Conservation (phyloP, 176 grass and related monocot genomes). For the Calamus simplicifolius region DNA sequence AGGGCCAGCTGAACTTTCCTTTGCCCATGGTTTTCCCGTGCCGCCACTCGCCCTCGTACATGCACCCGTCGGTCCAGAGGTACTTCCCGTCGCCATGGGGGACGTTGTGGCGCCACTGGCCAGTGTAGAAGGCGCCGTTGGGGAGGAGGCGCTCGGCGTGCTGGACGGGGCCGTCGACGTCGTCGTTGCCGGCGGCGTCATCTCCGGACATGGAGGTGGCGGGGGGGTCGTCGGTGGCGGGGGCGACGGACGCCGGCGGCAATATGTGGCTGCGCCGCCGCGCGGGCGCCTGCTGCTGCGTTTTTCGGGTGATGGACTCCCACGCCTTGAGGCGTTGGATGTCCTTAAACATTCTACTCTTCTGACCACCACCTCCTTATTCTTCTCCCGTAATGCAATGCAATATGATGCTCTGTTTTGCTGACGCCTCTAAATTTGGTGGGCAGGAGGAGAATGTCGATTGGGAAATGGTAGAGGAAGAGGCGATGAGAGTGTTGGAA, state of each 20-base stretch:
- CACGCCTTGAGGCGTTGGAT: slow-evolving; percentile 43
- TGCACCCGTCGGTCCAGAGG: slow-evolving; percentile 70
- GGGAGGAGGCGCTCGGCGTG: slow-evolving; percentile 44
- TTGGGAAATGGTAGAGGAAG: no score
- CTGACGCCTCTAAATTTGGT: no score
- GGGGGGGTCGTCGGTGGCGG: background rate
- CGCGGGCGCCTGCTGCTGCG: slow-evolving; percentile 33
- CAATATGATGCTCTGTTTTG: no score
- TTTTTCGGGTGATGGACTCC: slow-evolving; percentile 47
- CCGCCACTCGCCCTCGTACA: slow-evolving; percentile 73
- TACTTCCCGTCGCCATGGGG: slow-evolving; percentile 64
- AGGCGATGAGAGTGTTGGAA: no score
- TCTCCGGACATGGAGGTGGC: slow-evolving; percentile 1
- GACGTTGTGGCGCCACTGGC: slow-evolving; percentile 25
- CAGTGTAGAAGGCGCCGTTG: slow-evolving; percentile 64
- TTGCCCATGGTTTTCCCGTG: slow-evolving; percentile 44
- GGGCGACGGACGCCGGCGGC: slow-evolving; percentile 2
- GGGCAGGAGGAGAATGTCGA: no score
- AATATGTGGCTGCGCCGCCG: slow-evolving; percentile 12
- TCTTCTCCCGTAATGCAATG: no score
- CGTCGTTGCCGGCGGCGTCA: background rate
- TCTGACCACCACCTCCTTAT: background rate
- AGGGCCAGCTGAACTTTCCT: slow-evolving; percentile 76
- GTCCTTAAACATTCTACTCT: slow-evolving; percentile 15
- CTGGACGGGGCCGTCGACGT: slow-evolving; percentile 2